phyloP scores from a whole-genome alignment of 805 yeast genomes.

The Saccharomyces cerevisiae region DNA sequence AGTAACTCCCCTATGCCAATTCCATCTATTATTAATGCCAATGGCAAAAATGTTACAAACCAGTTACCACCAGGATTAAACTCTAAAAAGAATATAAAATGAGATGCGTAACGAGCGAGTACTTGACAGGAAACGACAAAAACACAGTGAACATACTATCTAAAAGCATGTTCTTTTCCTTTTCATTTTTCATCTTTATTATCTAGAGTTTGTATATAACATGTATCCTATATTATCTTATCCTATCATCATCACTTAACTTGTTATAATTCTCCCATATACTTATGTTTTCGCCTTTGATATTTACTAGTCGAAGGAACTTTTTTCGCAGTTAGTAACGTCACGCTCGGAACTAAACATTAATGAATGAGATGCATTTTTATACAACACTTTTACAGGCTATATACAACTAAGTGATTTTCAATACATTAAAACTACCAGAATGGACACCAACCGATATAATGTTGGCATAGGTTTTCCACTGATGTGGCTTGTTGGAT shows the following conservation, averaged over 20 bases:
- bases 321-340: neutral
- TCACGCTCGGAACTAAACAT: neutral
- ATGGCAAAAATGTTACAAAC: neutral
- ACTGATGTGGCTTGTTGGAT: conserved; percentile 95
- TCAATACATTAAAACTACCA: conserved; percentile 49
- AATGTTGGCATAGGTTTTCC: conserved; percentile 92
- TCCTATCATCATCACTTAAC: neutral
- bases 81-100: neutral
- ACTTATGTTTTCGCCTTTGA: neutral
- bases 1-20: neutral
- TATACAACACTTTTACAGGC: neutral
- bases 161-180: neutral
- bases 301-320: neutral
- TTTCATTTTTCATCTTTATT: neutral
- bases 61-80: neutral
- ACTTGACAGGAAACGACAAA: neutral
- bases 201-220: neutral
- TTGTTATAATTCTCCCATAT: neutral
- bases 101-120: neutral
- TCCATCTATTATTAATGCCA: neutral
- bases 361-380: neutral
- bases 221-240: neutral
- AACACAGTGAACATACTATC: neutral
- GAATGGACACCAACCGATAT: conserved; percentile 98
- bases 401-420: neutral